Evolutionary conservation across 441 rosid genomes (phyloP).

Genomic region (Populus trichocarpa): DNA sequence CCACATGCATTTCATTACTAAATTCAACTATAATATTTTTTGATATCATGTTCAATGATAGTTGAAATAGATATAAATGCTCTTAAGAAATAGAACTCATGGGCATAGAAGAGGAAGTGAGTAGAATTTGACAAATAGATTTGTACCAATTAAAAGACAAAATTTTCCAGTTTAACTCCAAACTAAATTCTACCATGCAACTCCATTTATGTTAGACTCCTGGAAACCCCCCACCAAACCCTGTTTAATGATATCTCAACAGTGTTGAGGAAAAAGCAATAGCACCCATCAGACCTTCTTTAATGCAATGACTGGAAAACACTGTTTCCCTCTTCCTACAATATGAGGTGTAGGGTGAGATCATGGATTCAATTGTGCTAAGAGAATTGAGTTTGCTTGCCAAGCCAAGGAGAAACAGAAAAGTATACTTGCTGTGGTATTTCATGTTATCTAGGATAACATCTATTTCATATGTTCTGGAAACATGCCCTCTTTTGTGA

Average conservation of each 20-base stretch:
- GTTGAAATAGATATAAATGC: not conserved
- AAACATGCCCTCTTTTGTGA: not conserved
- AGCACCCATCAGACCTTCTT: not conserved
- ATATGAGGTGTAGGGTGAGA: not conserved
- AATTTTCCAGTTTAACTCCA: not conserved
- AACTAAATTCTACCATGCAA: not conserved
- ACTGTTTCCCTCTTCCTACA: not conserved
- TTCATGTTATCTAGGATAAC: not conserved
- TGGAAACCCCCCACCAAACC: not conserved
- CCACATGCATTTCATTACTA: not conserved
- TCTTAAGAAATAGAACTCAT: not conserved
- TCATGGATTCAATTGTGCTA: not conserved
- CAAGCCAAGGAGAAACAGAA: not conserved
- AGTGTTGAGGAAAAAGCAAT: not conserved
- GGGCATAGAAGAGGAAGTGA: not conserved
- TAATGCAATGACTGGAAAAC: not conserved
- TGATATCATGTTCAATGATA: not conserved
- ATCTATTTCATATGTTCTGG: too few relatives aligned
- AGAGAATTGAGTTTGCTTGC: not conserved
- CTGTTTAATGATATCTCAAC: not conserved
- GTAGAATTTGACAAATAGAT: not conserved
- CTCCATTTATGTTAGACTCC: not conserved
- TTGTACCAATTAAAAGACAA: not conserved
- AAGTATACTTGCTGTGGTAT: not conserved
- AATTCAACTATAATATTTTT: not conserved